Evolutionary conservation across 257 asterid species (phyloP).

Genomic region (Solanum chaucha): DNA sequence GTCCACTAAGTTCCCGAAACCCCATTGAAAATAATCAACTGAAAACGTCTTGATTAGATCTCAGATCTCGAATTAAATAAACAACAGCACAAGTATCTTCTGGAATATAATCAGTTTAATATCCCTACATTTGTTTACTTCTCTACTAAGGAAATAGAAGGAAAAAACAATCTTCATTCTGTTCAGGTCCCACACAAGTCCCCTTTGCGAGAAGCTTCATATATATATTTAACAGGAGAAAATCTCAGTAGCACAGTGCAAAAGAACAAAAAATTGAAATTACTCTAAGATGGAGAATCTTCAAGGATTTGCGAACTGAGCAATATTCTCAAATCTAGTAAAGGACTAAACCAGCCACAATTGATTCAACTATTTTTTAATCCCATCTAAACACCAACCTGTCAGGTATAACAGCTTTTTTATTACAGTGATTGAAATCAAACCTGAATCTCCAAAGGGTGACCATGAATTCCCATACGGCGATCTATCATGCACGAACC

Average conservation of each 20-base stretch:
- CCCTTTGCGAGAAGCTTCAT: background rate
- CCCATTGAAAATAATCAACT: background rate
- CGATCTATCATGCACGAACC: slow-evolving; percentile 89
- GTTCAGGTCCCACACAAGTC: background rate
- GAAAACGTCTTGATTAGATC: background rate
- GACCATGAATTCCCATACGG: slow-evolving; percentile 82
- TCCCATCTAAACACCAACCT: background rate
- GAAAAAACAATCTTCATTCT: background rate
- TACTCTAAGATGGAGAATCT: background rate
- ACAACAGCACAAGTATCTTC: background rate
- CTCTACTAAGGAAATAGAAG: background rate
- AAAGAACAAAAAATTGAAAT: background rate
- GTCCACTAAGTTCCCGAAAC: background rate
- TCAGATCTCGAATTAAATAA: background rate
- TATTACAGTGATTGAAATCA: background rate
- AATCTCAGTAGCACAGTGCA: background rate
- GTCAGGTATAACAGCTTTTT: background rate
- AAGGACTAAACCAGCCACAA: background rate
- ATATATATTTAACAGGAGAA: background rate
- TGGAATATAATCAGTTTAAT: background rate
- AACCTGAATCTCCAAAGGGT: slow-evolving; percentile 75
- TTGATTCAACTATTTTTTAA: background rate
- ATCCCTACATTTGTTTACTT: background rate
- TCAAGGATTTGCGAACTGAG: background rate
- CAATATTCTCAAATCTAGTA: background rate